phyloP scores from a whole-genome alignment of 2,329 filamentous ascomycete species.

The Tolypocladium sp. region DNA sequence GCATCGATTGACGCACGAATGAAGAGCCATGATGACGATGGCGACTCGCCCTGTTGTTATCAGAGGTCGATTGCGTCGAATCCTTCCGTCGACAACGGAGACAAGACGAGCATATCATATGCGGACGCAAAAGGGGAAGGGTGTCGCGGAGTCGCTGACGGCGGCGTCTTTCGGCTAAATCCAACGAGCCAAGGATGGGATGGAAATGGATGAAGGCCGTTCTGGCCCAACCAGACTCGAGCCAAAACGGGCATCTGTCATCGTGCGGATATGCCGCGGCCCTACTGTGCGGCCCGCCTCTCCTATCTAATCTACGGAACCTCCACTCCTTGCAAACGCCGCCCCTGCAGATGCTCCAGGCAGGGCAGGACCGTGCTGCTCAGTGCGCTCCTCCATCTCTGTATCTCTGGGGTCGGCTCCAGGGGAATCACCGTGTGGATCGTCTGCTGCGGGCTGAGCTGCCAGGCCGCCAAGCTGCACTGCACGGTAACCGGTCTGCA shows the following conservation, averaged over 20 bases:
- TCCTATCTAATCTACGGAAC: neutral
- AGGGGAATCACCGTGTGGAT: neutral
- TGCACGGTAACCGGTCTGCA: too few species aligned
- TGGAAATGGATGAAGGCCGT: neutral
- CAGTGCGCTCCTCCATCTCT: neutral
- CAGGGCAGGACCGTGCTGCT: neutral
- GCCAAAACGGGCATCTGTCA: conserved; percentile 4
- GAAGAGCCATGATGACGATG: neutral
- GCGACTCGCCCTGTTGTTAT: neutral
- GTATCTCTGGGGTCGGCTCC: neutral
- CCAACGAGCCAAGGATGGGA: neutral
- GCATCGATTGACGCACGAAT: neutral
- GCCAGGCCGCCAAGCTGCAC: too few species aligned
- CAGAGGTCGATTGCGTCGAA: neutral
- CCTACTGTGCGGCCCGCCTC: conserved; percentile 10
- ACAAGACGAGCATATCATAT: neutral
- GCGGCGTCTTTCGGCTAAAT: neutral
- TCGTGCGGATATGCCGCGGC: conserved; percentile 6
- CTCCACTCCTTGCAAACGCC: too few species aligned
- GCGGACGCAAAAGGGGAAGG: neutral
- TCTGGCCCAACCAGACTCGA: neutral
- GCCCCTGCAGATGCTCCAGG: neutral
- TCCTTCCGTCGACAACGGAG: neutral
- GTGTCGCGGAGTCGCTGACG: too few species aligned
- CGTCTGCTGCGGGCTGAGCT: neutral